phyloP scores from a whole-genome alignment of 306 rosid genomes.

The Quercus rubra region DNA sequence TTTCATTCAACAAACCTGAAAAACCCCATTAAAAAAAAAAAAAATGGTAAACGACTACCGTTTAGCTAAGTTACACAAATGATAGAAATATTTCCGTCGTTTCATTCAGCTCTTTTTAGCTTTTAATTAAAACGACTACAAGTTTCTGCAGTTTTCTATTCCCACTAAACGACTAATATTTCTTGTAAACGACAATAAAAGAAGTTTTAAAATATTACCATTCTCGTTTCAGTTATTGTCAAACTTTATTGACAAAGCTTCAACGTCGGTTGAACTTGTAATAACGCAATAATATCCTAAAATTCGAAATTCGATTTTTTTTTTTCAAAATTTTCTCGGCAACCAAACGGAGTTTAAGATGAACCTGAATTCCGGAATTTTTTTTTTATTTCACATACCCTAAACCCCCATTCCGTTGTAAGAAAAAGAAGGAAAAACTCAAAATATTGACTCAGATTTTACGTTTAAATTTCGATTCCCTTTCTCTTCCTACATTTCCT shows the following conservation, averaged over 20 bases:
- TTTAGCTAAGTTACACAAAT: not conserved
- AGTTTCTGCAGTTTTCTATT: not conserved
- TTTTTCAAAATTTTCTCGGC: not conserved
- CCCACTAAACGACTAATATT: not conserved
- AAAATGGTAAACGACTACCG: not conserved
- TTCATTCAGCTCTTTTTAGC: too few relatives aligned
- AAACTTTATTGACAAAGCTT: not conserved
- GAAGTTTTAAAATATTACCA: not conserved
- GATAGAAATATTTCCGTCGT: not conserved
- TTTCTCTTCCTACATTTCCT: slow-evolving; percentile 3
- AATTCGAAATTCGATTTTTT: not conserved
- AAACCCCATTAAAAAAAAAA: not conserved
- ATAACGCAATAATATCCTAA: not conserved
- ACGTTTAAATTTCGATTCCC: not conserved
- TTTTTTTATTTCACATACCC: not conserved
- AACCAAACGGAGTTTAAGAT: not conserved
- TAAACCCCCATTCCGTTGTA: not conserved
- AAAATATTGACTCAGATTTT: not conserved
- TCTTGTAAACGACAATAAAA: not conserved
- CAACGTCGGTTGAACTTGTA: not conserved
- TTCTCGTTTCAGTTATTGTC: not conserved
- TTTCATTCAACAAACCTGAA: slow-evolving; percentile 68
- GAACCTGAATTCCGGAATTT: too few relatives aligned
- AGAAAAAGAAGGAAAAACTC: not conserved
- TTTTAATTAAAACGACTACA: too few relatives aligned